Conservation (phyloP, 2,329 filamentous ascomycete species). For the Fusarium pseudoanthophilum region DNA sequence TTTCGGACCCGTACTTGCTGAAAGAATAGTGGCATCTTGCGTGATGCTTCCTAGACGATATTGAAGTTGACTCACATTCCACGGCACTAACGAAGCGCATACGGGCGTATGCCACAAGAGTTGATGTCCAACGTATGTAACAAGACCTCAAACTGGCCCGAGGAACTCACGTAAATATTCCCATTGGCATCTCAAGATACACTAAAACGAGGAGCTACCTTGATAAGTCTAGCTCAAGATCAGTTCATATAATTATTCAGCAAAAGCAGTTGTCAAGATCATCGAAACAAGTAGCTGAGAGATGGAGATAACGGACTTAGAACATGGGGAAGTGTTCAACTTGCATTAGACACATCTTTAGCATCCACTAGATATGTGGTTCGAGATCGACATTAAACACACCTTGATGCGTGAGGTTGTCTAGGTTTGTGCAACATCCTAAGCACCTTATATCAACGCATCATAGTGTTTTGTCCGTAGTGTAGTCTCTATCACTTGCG, state of each 20-base stretch:
- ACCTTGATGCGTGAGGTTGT: neutral
- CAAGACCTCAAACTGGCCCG: neutral
- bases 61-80: neutral
- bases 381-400: neutral
- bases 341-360: neutral
- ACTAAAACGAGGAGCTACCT: neutral
- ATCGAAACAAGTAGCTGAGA: neutral
- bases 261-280: neutral
- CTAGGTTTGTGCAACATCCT: neutral
- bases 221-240: neutral
- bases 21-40: neutral
- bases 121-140: too few relatives aligned
- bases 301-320: constrained; percentile 4
- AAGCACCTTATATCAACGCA: neutral
- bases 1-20: neutral
- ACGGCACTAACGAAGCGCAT: neutral
- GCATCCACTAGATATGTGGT: neutral
- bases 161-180: neutral
- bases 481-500: neutral
- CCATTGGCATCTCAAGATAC: neutral
- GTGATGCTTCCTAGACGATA: neutral
- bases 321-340: neutral
- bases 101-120: neutral
- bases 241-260: neutral
- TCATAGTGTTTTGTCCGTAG: neutral